These are phyloP conservation scores for Malus orientalis DNA, from an alignment of 306 rosid species.

Conservation along the genomic window DNA sequence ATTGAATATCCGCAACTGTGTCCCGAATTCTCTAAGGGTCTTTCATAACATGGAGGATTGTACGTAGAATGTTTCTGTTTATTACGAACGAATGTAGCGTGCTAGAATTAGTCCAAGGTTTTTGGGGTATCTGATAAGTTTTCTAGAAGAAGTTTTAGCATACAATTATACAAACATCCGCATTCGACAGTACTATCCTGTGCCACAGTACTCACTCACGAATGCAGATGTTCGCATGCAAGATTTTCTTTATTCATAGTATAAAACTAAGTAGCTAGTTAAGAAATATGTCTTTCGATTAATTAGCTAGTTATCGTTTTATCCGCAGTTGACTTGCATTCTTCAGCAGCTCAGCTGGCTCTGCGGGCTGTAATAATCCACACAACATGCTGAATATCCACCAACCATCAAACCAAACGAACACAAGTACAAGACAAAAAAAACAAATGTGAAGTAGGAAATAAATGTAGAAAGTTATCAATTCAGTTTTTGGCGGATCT, in stretches of 20 bases:
- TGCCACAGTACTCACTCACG: neutral
- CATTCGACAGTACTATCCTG: too few relatives aligned
- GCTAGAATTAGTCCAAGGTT: neutral
- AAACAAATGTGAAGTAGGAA: neutral
- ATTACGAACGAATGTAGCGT: neutral
- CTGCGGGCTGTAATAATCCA: constrained; percentile 11
- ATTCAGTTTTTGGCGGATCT: neutral
- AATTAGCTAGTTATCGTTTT: neutral
- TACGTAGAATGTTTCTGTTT: neutral
- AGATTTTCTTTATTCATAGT: too few relatives aligned
- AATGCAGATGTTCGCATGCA: neutral
- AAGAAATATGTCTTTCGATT: neutral
- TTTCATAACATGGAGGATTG: neutral
- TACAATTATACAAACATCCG: too few relatives aligned
- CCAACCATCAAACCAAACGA: neutral
- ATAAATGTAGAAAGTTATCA: neutral
- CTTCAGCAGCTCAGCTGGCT: neutral
- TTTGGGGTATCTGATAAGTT: neutral
- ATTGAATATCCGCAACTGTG: too few relatives aligned
- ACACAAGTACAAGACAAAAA: neutral
- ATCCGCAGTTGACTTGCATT: neutral
- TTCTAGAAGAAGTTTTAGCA: neutral
- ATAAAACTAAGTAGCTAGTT: too few relatives aligned
- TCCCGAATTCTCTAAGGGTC: too few relatives aligned
- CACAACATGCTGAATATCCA: neutral